These are phyloP conservation scores for Kwoniella newhampshirensis DNA, from an alignment of 768 basidiomycete genomes.

Conservation along the genomic window DNA sequence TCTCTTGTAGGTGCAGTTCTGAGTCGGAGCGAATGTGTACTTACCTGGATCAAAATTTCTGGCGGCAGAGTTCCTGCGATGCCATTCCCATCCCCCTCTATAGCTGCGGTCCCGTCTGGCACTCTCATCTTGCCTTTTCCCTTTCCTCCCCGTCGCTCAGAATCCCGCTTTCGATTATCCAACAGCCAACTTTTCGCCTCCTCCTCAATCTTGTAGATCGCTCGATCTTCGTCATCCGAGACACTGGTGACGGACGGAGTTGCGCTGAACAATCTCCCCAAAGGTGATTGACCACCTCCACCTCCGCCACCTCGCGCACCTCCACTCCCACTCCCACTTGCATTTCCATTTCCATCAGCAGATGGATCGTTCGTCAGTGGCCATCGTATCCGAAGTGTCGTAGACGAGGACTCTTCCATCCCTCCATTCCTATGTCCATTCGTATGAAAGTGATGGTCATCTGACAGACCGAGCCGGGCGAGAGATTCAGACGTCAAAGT, in stretches of 20 bases:
- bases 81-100: conserved; percentile 6
- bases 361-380: too few relatives aligned
- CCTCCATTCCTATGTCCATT: too few relatives aligned
- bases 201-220: background rate
- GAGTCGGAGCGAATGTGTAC: conserved; percentile 2
- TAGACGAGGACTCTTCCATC: too few relatives aligned
- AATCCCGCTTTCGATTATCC: background rate
- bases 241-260: conserved; percentile 34
- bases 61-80: conserved; percentile 62
- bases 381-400: too few relatives aligned
- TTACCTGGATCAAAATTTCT: conserved; percentile 79
- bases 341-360: too few relatives aligned
- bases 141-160: conserved; percentile 51
- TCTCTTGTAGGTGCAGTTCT: background rate
- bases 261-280: conserved; percentile 14
- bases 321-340: too few relatives aligned
- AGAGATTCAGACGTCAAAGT: conserved; percentile 3
- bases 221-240: conserved; percentile 23
- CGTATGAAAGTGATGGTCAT: too few relatives aligned
- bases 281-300: too few relatives aligned
- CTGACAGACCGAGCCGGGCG: background rate
- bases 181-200: conserved; percentile 21
- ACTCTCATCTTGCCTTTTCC: conserved; percentile 25
- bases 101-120: conserved; percentile 10
- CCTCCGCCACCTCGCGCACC: too few relatives aligned